Conservation (phyloP, 495 filamentous ascomycete genomes). For the Penicillium atrosanguineum region DNA sequence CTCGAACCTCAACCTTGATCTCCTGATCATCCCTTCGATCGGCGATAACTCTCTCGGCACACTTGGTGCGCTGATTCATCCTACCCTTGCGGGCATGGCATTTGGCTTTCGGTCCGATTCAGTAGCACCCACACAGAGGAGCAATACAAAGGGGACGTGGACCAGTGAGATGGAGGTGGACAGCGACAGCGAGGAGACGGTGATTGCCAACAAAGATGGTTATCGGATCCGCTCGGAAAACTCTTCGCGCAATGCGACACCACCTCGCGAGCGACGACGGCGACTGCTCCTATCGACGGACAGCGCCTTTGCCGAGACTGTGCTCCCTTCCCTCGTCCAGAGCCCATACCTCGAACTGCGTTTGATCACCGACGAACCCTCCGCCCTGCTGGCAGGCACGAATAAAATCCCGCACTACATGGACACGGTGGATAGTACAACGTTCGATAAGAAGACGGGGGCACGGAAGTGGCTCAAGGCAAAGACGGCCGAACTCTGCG, state of each 20-base stretch:
- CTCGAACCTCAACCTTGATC: neutral
- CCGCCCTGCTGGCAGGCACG: conserved; percentile 40
- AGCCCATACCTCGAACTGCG: conserved; percentile 44
- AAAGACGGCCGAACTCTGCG: conserved; percentile 68
- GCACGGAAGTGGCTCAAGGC: conserved; percentile 47
- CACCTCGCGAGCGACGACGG: conserved; percentile 29
- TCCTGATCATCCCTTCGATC: neutral
- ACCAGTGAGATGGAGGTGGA: conserved; percentile 36
- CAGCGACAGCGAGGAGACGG: conserved; percentile 19
- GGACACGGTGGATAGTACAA: conserved; percentile 46
- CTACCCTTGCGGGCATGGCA: conserved; percentile 22
- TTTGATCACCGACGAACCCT: conserved; percentile 48
- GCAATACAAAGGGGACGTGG: conserved; percentile 14
- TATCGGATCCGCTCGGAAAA: conserved; percentile 11
- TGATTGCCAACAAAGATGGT: conserved; percentile 16
- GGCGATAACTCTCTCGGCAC: neutral
- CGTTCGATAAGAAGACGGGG: conserved; percentile 46
- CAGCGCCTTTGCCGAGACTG: conserved; percentile 41
- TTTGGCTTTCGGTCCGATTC: conserved; percentile 20
- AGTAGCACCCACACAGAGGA: neutral
- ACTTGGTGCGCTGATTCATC: neutral
- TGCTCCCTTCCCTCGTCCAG: conserved; percentile 40
- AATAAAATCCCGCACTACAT: conserved; percentile 49
- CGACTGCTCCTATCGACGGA: conserved; percentile 45
- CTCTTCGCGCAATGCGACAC: conserved; percentile 2